Conservation (phyloP, 768 basidiomycete species). For the Mycena filopes region DNA sequence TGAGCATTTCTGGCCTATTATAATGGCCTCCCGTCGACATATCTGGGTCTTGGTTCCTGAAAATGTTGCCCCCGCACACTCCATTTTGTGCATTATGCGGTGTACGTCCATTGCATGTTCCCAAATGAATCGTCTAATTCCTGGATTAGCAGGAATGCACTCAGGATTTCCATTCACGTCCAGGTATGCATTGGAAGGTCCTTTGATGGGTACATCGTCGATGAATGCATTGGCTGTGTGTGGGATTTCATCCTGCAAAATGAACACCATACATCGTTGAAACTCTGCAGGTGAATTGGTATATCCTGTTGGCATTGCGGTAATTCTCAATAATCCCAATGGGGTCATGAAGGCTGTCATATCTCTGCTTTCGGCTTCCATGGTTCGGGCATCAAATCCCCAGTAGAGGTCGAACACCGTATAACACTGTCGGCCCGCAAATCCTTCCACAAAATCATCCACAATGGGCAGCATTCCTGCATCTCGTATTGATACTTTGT, state of each 20-base stretch:
- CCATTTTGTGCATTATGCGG: slow-evolving; percentile 40
- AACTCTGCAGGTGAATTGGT: slow-evolving; percentile 37
- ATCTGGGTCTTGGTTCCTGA: slow-evolving; percentile 46
- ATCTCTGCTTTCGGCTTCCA: slow-evolving; percentile 24
- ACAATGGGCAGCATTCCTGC: slow-evolving; percentile 18
- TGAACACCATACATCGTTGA: slow-evolving; percentile 37
- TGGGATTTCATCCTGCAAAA: slow-evolving; percentile 46
- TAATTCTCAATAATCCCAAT: slow-evolving; percentile 22
- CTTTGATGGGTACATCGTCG: slow-evolving; percentile 45
- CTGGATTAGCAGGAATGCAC: slow-evolving; percentile 32
- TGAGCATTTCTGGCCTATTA: slow-evolving; percentile 43
- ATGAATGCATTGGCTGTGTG: slow-evolving; percentile 39
- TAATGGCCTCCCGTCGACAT: slow-evolving; percentile 31
- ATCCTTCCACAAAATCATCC: slow-evolving; percentile 35
- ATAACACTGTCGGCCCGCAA: slow-evolving; percentile 29
- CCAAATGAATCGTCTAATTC: slow-evolving; percentile 46
- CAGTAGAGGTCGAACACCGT: slow-evolving; percentile 30
- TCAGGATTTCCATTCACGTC: slow-evolving; percentile 32
- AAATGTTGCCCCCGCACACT: slow-evolving; percentile 43
- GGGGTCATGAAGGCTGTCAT: slow-evolving; percentile 31
- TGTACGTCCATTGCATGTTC: slow-evolving; percentile 45
- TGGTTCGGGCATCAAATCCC: slow-evolving; percentile 31
- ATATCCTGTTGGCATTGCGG: slow-evolving; percentile 35
- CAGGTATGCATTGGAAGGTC: slow-evolving; percentile 37
- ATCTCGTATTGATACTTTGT: slow-evolving; percentile 2